Base-by-base conservation (phyloP, 139 green algal genomes). In the Chlamydomonas incerta region DNA sequence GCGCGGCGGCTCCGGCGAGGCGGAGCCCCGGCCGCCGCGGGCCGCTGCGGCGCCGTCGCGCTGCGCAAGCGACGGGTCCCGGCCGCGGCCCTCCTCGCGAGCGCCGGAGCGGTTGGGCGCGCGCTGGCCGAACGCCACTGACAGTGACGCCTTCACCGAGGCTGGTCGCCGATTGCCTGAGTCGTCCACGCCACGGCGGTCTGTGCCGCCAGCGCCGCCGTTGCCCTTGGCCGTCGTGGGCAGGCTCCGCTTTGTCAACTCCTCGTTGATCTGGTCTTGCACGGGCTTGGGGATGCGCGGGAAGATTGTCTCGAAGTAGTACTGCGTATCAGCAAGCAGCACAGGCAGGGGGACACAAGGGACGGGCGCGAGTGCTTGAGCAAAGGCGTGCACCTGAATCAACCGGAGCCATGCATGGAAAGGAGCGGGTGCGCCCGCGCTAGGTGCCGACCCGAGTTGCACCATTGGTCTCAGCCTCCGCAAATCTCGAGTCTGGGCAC, bases 281-380 rank as follows among this genome's bases (percentile, higher is more conserved):
- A 98, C 94, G 60, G 93, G 91, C 91, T 98, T 98, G 50, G 97
- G 97, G 34, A 99, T 96, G 62, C 97, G 93, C 21, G 96, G 96
- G 82, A 99, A 98, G 82, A 99, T 97, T 35, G 97, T 98, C 91
- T 99, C 97, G 89, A 98, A 99, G 88, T 99, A 99, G 87, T 98
- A 98, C 97, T 98, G 93, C 88, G 37, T 11, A 15, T 2, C 24
- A 37, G 47, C 33, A 77, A 46, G 46, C 33, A 35, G 65, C 41
- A 80, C 13, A 28, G 67, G 67, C 71, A 55, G 17, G 46, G 69
- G 8, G 35, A 28, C 41, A 60, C 55, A 60, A 8, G 41, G 41
- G 41, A n/a, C n/a, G n/a, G n/a, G n/a, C n/a, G n/a, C n/a, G n/a
- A 35, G 67, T 6, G n/a, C n/a, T 34, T 28, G 67, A 35, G 29